phyloP scores from a whole-genome alignment of 2,329 filamentous ascomycete species.

The Escovopsis weberi region DNA sequence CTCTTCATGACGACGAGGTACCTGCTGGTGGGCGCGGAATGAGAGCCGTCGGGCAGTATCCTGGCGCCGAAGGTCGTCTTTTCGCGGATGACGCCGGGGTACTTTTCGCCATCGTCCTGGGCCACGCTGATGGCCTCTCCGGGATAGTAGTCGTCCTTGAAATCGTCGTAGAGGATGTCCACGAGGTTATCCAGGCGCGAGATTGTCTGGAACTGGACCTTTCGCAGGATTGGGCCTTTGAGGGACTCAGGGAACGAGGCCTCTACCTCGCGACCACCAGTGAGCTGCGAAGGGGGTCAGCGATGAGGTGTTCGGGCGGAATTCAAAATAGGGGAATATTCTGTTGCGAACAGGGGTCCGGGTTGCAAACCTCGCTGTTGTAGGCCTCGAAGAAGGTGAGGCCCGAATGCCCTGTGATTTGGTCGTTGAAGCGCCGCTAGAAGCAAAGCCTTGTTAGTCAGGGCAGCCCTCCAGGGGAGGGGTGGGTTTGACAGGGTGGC shows the following conservation, averaged over 20 bases:
- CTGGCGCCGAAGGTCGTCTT: constrained; percentile 60
- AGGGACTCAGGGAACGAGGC: constrained; percentile 82
- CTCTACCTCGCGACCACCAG: constrained; percentile 78
- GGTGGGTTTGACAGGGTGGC: neutral
- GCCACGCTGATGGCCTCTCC: constrained; percentile 70
- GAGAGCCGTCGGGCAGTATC: constrained; percentile 49
- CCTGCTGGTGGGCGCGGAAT: constrained; percentile 57
- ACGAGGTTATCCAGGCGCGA: constrained; percentile 76
- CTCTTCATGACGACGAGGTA: constrained; percentile 56
- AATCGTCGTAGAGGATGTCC: constrained; percentile 57
- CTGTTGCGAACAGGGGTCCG: neutral
- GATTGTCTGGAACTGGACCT: constrained; percentile 80
- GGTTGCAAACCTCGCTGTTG: constrained; percentile 61
- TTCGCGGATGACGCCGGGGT: constrained; percentile 66
- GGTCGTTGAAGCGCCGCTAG: constrained; percentile 81
- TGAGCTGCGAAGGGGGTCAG: constrained; percentile 34
- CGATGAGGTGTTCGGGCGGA: too few species aligned
- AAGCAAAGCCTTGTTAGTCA: constrained; percentile 9
- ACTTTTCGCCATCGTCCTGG: constrained; percentile 50
- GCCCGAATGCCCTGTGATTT: constrained; percentile 85
- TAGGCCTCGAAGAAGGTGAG: constrained; percentile 87
- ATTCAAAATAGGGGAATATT: neutral
- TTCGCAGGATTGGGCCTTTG: constrained; percentile 78
- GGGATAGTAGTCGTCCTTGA: constrained; percentile 82
- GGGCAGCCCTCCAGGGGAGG: constrained; percentile 9